A percentile compares a stretch with the other conserved stretches of the same genome.
These are phyloP conservation scores for Fraxinus angustifolia DNA, from an alignment of 305 asterid species.

Conservation along the genomic window DNA sequence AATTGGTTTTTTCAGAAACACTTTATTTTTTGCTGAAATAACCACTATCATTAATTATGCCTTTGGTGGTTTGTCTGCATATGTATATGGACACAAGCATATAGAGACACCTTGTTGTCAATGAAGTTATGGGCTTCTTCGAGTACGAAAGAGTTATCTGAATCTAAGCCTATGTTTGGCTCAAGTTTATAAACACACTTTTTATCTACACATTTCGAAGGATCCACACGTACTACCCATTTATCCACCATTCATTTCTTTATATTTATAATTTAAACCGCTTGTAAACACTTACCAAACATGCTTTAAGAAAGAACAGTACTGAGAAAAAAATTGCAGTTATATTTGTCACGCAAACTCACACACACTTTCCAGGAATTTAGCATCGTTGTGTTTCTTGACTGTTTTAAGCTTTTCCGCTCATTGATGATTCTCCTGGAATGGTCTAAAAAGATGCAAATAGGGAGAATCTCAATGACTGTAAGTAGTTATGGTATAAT, in stretches of 20 bases:
- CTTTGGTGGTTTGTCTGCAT: neutral
- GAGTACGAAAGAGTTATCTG: neutral
- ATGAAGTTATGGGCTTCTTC: neutral
- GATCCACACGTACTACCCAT: neutral
- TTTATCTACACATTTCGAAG: neutral
- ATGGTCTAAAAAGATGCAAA: neutral
- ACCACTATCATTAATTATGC: neutral
- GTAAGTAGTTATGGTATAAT: neutral
- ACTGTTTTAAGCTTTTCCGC: neutral
- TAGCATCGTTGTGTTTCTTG: neutral
- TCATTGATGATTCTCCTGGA: neutral
- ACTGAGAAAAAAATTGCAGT: neutral
- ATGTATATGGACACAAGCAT: neutral
- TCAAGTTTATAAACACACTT: neutral
- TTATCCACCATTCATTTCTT: neutral
- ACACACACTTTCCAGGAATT: neutral
- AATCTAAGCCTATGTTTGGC: neutral
- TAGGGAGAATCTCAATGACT: neutral
- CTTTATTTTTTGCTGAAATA: neutral
- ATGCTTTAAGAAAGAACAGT: neutral
- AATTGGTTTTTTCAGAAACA: neutral
- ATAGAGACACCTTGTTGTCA: neutral
- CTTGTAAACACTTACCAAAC: neutral
- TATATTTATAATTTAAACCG: neutral
- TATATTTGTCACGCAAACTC: neutral